Evolutionary conservation across 139 green algal species (phyloP).

Genomic region (Haematococcus lacustris): DNA sequence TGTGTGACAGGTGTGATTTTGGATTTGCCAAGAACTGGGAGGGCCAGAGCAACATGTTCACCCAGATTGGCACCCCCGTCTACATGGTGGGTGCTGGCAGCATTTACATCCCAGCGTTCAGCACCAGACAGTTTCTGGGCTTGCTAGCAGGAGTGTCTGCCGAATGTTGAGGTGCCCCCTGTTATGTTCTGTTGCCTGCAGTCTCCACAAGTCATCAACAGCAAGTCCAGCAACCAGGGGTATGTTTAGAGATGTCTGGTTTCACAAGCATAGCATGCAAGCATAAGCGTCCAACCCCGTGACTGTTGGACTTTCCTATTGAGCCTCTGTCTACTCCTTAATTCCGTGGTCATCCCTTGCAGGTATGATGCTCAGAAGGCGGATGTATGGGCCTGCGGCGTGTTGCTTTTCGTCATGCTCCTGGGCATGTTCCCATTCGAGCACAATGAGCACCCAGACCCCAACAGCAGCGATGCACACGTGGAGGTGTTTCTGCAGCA

Average conservation of each 20-base stretch:
- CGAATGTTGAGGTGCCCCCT: too few species aligned
- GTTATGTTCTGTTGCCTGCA: neutral
- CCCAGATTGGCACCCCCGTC: slow-evolving; percentile 55
- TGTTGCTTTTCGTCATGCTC: slow-evolving; percentile 61
- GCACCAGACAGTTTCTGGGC: too few species aligned
- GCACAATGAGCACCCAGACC: slow-evolving; percentile 32
- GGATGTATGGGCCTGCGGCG: slow-evolving; percentile 51
- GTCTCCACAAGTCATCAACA: slow-evolving; percentile 8
- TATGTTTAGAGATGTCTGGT: too few species aligned
- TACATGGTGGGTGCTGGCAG: slow-evolving; percentile 65
- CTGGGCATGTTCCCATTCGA: slow-evolving; percentile 59
- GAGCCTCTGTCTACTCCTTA: too few species aligned
- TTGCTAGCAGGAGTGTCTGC: too few species aligned
- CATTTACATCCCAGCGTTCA: too few species aligned
- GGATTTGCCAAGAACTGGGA: slow-evolving; percentile 59
- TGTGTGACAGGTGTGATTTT: slow-evolving; percentile 42
- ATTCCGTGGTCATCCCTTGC: too few species aligned
- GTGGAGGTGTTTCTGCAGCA: slow-evolving; percentile 46
- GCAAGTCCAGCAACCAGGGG: slow-evolving; percentile 4
- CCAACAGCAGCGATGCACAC: slow-evolving; percentile 37
- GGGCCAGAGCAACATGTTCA: slow-evolving; percentile 47
- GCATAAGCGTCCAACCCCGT: too few species aligned
- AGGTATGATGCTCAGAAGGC: slow-evolving; percentile 19
- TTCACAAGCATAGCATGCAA: too few species aligned
- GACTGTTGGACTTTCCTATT: too few species aligned